Percentiles rank a stretch among this genome's conserved stretches.
Conservation (phyloP, 306 rosid species). For the Vigna nakashimae region DNA sequence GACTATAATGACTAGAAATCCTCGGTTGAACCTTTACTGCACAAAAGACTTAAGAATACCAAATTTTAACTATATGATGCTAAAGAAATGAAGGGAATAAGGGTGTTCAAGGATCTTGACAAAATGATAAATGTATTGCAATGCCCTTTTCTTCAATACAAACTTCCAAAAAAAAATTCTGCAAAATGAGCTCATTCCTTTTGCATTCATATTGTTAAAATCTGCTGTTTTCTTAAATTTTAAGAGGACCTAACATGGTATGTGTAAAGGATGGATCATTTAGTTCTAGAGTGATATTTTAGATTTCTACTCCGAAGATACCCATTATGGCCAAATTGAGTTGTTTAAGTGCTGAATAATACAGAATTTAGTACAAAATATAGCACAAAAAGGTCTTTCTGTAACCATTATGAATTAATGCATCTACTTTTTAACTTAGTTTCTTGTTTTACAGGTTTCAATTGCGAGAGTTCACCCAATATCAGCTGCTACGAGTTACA, state of each 20-base stretch:
- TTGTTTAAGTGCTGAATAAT: background rate
- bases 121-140: background rate
- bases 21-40: background rate
- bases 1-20: background rate
- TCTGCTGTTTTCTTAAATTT: background rate
- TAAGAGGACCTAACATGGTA: background rate
- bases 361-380: background rate
- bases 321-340: background rate
- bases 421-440: background rate
- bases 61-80: background rate
- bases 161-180: background rate
- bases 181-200: background rate
- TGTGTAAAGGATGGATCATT: conserved; percentile 7
- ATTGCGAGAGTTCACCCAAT: conserved; percentile 79
- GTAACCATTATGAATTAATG: background rate
- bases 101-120: background rate
- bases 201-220: background rate
- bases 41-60: background rate
- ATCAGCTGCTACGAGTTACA: conserved; percentile 64
- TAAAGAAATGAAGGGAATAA: background rate
- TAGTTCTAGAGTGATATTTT: background rate
- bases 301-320: background rate
- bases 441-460: conserved; percentile 56
- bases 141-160: background rate
- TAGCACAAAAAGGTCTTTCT: background rate